Conservation (phyloP, 139 green algal species). For the Pleodorina starrii region DNA sequence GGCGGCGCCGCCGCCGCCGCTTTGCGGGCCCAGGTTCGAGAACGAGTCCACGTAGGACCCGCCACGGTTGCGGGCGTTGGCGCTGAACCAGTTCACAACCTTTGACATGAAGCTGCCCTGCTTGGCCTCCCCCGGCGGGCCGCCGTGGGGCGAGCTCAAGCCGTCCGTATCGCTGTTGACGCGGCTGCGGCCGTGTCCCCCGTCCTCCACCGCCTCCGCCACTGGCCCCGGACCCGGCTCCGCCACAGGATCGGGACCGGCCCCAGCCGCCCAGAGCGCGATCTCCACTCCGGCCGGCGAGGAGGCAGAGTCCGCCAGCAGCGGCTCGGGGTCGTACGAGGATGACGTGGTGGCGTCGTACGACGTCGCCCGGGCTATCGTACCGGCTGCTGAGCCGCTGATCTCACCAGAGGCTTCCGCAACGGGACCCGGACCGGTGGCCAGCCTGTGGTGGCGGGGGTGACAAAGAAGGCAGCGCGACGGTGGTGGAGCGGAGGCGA, state of each 20-base stretch:
- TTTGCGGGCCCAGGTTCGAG: neutral
- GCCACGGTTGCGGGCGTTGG: slow-evolving; percentile 22
- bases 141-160: neutral
- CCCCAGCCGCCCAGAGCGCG: too few relatives aligned
- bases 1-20: neutral
- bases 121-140: neutral
- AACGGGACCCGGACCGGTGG: neutral
- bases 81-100: slow-evolving; percentile 29
- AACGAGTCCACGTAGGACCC: slow-evolving; percentile 30
- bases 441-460: neutral
- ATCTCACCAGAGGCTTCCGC: neutral
- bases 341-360: neutral
- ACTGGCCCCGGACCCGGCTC: neutral
- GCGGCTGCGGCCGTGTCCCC: neutral
- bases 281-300: too few relatives aligned
- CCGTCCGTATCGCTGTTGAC: neutral
- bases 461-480: too few relatives aligned
- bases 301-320: too few relatives aligned
- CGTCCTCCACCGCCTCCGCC: slow-evolving; percentile 28
- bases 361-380: neutral
- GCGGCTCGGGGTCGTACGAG: neutral
- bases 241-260: too few relatives aligned
- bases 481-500: too few relatives aligned
- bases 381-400: neutral
- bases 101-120: slow-evolving; percentile 44